Base-by-base conservation (phyloP, 441 rosid genomes). In the Bocquillonia castaneifolia region DNA sequence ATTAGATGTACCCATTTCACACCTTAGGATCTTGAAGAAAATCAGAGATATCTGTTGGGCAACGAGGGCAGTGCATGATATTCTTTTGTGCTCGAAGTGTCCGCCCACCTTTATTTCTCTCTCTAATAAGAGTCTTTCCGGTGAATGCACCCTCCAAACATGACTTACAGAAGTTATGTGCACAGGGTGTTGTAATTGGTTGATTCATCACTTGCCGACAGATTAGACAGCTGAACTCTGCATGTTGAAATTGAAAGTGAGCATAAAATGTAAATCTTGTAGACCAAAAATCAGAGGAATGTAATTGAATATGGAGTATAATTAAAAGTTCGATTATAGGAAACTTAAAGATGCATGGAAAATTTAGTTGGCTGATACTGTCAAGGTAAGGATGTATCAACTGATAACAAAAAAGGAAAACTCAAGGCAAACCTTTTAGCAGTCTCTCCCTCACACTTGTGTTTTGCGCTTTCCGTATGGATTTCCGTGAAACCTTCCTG, bases 181-280 rank as follows among this genome's bases (percentile, higher is more conserved):
- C 86, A 67, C 93, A 88, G 22, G 90, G 87, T 28, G 90, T 84
- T 1, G 90, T 88, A 44, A 85, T 74, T 13, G 93, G 88, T 12
- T 57, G 64, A 22, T 48, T 75, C 90, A 85, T 77, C 66, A 81
- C 87, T 71, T 83, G 76, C 71, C 57, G 67, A 56, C 90, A 85
- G 52, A 80, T 71, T 20, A 48, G 74, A 77, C 93, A 88, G 36
- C 81, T 57, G 22, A 85, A 85, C 53, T 81, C 93, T 85, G 84
- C 83, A 72, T 15, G 25, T 67, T 9, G 26, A 47, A 26, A 32
- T 10, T 47, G 34, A 32, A 51, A 36, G 48, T 34, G 22, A 58
- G 34, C 9, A 8, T 13, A 17, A 56, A 57, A 52, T 40, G 18
- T n/a, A n/a, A n/a, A n/a, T n/a, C n/a, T n/a, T n/a, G n/a, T n/a